A percentile compares a stretch with the other conserved stretches of the same genome.
Conservation (phyloP, 352 stramenopile genomes). For the Phytophthora europaea region DNA sequence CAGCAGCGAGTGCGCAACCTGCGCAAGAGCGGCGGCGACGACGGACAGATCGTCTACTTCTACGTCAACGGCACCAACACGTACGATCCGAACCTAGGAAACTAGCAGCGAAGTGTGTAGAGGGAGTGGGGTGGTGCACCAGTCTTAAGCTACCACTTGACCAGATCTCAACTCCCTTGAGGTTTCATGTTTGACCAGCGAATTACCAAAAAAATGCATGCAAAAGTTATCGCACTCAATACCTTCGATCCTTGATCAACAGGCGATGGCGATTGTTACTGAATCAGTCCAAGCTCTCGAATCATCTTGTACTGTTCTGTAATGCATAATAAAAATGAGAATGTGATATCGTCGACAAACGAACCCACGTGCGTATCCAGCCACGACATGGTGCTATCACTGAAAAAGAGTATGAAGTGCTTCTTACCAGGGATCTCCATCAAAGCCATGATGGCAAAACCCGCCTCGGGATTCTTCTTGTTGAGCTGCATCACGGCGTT, state of each 20-base stretch:
- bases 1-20: not conserved
- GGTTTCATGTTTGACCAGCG: not conserved
- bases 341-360: not conserved
- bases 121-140: no score
- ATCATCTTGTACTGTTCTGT: conserved; percentile 75
- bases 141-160: no score
- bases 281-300: conserved; percentile 52
- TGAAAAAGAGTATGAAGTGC: not conserved
- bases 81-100: conserved; percentile 14
- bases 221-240: not conserved
- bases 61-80: conserved; percentile 47
- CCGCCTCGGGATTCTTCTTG: conserved; percentile 71
- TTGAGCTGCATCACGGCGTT: conserved; percentile 73
- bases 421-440: conserved; percentile 83
- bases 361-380: not conserved
- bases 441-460: conserved; percentile 77
- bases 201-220: not conserved
- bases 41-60: conserved; percentile 35
- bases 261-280: conserved; percentile 19
- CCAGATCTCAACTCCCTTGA: no score
- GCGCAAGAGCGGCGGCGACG: not conserved
- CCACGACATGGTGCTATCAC: not conserved
- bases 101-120: not conserved
- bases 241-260: not conserved
- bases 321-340: not conserved